A percentile compares a stretch with the other conserved stretches of the same genome.
These are phyloP conservation scores for Hibiscus tridactylites DNA, from an alignment of 345 rosid species.

Conservation along the genomic window DNA sequence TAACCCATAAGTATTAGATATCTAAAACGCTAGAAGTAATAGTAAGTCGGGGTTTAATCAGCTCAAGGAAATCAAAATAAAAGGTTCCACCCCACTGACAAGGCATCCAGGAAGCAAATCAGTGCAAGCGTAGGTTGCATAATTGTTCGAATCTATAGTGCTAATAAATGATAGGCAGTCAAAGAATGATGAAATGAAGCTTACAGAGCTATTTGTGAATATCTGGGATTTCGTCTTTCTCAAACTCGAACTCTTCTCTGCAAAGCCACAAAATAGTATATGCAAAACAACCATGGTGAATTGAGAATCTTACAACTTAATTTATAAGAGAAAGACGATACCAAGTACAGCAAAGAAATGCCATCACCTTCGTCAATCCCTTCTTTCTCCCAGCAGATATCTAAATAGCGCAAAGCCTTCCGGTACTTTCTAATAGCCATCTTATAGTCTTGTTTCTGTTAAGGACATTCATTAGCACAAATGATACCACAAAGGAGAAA, in stretches of 20 bases:
- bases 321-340: not conserved
- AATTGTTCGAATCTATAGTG: not conserved
- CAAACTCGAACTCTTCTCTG: slow-evolving; percentile 69
- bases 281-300: not conserved
- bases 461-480: not conserved
- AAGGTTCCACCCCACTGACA: not conserved
- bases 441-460: slow-evolving; percentile 83
- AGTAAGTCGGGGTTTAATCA: not conserved
- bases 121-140: not conserved
- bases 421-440: slow-evolving; percentile 95
- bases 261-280: slow-evolving; percentile 12
- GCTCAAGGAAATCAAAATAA: not conserved
- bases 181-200: slow-evolving; percentile 16
- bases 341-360: not conserved
- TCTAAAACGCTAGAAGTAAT: not conserved
- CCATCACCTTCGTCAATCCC: slow-evolving; percentile 80
- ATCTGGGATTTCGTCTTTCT: slow-evolving; percentile 85
- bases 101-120: too few species aligned
- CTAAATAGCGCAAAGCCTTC: slow-evolving; percentile 81
- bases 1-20: not conserved
- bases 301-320: not conserved
- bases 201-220: slow-evolving; percentile 89
- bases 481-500: not conserved
- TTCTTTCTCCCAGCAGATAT: slow-evolving; percentile 96
- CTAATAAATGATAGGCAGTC: not conserved